Conservation (phyloP, 441 rosid species). For the Gossypium davidsonii region DNA sequence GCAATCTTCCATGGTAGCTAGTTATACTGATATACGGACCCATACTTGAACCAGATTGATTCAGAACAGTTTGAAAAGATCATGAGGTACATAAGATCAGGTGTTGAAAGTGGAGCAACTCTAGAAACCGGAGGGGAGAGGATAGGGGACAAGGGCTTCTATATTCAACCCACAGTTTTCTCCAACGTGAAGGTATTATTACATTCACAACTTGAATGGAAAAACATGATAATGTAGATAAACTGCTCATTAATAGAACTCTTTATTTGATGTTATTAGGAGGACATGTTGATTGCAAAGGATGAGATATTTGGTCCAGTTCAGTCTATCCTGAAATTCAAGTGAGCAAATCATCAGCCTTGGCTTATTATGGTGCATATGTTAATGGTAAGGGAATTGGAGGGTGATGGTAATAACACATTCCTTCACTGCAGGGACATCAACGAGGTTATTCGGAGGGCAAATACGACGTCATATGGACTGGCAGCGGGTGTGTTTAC, state of each 20-base stretch:
- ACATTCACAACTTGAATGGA: too few species aligned
- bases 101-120: constrained; percentile 65
- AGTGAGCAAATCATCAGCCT: constrained; percentile 19
- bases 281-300: constrained; percentile 69
- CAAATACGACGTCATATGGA: constrained; percentile 48
- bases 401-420: not conserved
- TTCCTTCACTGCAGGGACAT: constrained; percentile 38
- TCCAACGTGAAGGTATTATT: constrained; percentile 47
- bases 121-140: constrained; percentile 77
- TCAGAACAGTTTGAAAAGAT: constrained; percentile 63
- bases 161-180: constrained; percentile 84
- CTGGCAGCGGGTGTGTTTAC: constrained; percentile 70
- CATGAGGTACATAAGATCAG: constrained; percentile 54
- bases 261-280: constrained; percentile 9
- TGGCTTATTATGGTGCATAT: not conserved
- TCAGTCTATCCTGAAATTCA: constrained; percentile 76
- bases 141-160: constrained; percentile 66
- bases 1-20: not conserved
- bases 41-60: constrained; percentile 45
- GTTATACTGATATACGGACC: not conserved
- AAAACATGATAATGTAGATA: too few species aligned
- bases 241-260: too few species aligned
- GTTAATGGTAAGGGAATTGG: not conserved
- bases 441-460: constrained; percentile 56
- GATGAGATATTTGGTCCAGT: constrained; percentile 94